Evolutionary conservation across 495 filamentous ascomycete genomes (phyloP), one percentile per base, ranked within the genome.

Genomic region (Opeltia flavorubescens): DNA sequence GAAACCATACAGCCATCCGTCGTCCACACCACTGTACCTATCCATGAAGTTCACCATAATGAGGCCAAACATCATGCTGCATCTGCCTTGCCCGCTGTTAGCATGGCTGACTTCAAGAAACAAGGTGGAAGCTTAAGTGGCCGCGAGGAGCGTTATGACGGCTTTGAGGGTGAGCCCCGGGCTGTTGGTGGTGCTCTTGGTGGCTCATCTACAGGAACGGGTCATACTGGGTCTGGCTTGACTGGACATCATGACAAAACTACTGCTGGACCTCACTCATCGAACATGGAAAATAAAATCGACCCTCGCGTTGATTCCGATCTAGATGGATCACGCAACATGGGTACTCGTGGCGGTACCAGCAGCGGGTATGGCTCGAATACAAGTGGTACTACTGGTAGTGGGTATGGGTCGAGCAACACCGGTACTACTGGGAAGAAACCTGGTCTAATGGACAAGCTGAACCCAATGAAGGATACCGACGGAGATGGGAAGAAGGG

Each of bases 41-140:
- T 83, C 50, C 80, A 83, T 48, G 80, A 84, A 57, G 64, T 71
- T 1, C 78, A 81, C 53, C 75, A 80, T 47, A 72, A 78, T 31
- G 66, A 72, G 15, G 65, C 77, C 5, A 69, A 75, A 46, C 72
- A 78, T 59, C 79, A 83, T 61, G 58, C 62, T 18, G 66, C 74
- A 6, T 71, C 73, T 2, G 62, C 70, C 11, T 64, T 81, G 11
- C 78, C 78, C 4, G 65, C 75, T n/a, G 67, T 81, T 47, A 74
- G 59, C 34, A 69, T 82, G 66, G 59, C 64, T 1, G 75, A 83
- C 45, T 84, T 75, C 60, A 69, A 70, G 52, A 63, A 65, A 11
- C 66, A 72, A 40, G 77, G 78, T 17, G 77, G 77, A 39, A 60
- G 62, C 27, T 56, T 81, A 11, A 60, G 58, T 9, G 76, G 76